Evolutionary conservation across 2,329 filamentous ascomycete genomes (phyloP), one percentile per base, ranked within the genome.

Genomic region (Fusarium solani-melongenae): DNA sequence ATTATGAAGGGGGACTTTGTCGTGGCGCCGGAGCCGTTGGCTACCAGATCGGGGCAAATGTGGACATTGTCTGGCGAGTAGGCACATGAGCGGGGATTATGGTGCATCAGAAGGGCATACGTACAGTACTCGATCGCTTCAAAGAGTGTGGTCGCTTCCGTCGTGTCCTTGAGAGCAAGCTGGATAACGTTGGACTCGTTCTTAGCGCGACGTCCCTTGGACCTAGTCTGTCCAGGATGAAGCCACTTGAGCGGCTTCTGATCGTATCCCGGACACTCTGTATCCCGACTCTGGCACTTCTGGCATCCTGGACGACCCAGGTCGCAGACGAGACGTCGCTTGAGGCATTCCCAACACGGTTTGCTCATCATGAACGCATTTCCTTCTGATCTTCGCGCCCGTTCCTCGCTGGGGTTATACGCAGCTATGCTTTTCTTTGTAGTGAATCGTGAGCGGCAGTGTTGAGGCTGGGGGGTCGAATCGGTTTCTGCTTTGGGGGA

Each of bases 221-320:
- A 76, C 38, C 72, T 63, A 7, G 72, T 76, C 56, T 76, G 69
- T 9, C 73, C 73, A 2, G 73, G 71, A 44, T 67, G 56, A 5
- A 75, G 65, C 74, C 71, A 76, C 59, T 68, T 71, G 11, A 76
- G 65, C 20, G 75, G 73, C 58, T 73, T 77, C 53, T 71, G 63
- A 39, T 66, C 74, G 62, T 76, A 77, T 5, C 73, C 73, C 5
- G 73, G 66, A 34, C 73, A 75, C 14, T 55, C 12, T 10, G 64
- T 38, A 4, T 72, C 66, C 6, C 71, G 64, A 9, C 36, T 8
- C 15, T 33, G 20, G 20, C 74, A 76, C 38, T 74, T 75, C 6
- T 41, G 11, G 55, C 73, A 76, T 7, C 27, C 55, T 2, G 74
- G 74, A 31, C 62, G 65, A 6, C 63, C 55, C 17, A 67, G 60